These are phyloP conservation scores for Hyaloperonospora brassicae DNA, from an alignment of 352 stramenopile species.

Conservation along the genomic window DNA sequence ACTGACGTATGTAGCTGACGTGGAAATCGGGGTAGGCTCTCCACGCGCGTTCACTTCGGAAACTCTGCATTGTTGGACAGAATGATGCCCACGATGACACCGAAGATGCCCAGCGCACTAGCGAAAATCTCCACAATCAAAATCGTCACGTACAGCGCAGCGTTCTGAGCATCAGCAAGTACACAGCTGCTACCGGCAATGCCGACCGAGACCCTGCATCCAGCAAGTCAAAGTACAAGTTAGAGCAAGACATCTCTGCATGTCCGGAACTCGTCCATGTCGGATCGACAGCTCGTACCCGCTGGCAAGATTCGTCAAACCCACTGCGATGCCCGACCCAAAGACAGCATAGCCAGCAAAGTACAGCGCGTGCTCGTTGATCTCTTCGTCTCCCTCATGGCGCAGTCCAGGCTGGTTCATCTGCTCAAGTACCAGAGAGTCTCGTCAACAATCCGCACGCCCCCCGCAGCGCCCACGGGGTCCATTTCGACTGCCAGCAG, in stretches of 20 bases:
- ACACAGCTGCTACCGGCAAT: constrained; percentile 97
- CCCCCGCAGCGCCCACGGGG: not conserved
- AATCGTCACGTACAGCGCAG: constrained; percentile 98
- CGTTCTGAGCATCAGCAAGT: constrained; percentile 97
- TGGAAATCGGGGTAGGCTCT: not conserved
- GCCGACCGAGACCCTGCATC: constrained; percentile 90
- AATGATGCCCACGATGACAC: constrained; percentile 98
- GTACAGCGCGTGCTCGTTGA: constrained; percentile 79
- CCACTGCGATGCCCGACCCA: constrained; percentile 93
- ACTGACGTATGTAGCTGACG: constrained; percentile 5
- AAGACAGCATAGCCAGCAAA: constrained; percentile 99
- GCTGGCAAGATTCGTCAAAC: constrained; percentile 97
- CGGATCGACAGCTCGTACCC: constrained; percentile 39
- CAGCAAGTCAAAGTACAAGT: constrained; percentile 4
- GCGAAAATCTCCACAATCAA: constrained; percentile 99
- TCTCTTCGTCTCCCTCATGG: constrained; percentile 49
- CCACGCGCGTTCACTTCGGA: constrained; percentile 52
- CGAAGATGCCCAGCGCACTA: constrained; percentile 97
- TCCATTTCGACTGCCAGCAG: not conserved
- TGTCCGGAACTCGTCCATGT: not conserved
- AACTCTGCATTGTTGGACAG: constrained; percentile 95
- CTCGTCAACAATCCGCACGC: constrained; percentile 1
- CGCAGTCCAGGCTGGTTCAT: constrained; percentile 73
- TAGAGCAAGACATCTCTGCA: constrained; percentile 1
- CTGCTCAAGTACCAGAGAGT: constrained; percentile 15